A percentile compares a stretch with the other conserved stretches of the same genome.
phyloP scores from a whole-genome alignment of 2,329 filamentous ascomycete species.

The Penicillium sp. region DNA sequence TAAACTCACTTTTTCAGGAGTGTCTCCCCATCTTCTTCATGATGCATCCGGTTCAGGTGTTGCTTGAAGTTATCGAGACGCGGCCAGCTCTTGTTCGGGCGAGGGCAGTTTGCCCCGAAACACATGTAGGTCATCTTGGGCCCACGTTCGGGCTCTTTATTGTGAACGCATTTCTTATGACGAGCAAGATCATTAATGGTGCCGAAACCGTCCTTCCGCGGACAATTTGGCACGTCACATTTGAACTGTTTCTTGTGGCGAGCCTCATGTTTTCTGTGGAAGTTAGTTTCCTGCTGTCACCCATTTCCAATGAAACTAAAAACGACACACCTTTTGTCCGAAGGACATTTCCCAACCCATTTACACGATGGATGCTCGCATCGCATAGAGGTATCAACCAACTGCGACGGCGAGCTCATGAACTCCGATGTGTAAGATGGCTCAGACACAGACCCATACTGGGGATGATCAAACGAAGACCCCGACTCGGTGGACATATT shows the following conservation, averaged over 20 bases:
- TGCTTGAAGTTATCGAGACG: slow-evolving; percentile 83
- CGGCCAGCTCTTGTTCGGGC: slow-evolving; percentile 70
- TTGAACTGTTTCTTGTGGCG: slow-evolving; percentile 67
- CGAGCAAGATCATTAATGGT: slow-evolving; percentile 79
- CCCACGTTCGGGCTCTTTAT: slow-evolving; percentile 46
- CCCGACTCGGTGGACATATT: slow-evolving; percentile 20
- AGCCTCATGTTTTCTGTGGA: slow-evolving; percentile 68
- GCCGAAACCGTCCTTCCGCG: slow-evolving; percentile 66
- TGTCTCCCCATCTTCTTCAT: slow-evolving; percentile 43
- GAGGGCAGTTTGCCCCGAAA: slow-evolving; percentile 55
- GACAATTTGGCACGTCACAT: slow-evolving; percentile 61
- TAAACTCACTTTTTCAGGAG: slow-evolving; percentile 51
- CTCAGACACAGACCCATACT: slow-evolving; percentile 9
- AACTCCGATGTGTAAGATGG: slow-evolving; percentile 30
- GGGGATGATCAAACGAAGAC: slow-evolving; percentile 21
- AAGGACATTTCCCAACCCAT: slow-evolving; percentile 43
- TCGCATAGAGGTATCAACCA: slow-evolving; percentile 44
- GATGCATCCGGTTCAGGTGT: slow-evolving; percentile 71
- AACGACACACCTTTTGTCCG: slow-evolving; percentile 41
- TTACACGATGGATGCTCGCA: slow-evolving; percentile 34
- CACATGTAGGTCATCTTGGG: slow-evolving; percentile 61
- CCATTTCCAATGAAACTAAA: background rate
- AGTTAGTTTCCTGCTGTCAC: slow-evolving; percentile 8
- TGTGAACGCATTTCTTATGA: slow-evolving; percentile 73
- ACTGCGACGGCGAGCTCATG: slow-evolving; percentile 51